Evolutionary conservation across 441 rosid genomes (phyloP).

Genomic region (Erysimum cheiri): DNA sequence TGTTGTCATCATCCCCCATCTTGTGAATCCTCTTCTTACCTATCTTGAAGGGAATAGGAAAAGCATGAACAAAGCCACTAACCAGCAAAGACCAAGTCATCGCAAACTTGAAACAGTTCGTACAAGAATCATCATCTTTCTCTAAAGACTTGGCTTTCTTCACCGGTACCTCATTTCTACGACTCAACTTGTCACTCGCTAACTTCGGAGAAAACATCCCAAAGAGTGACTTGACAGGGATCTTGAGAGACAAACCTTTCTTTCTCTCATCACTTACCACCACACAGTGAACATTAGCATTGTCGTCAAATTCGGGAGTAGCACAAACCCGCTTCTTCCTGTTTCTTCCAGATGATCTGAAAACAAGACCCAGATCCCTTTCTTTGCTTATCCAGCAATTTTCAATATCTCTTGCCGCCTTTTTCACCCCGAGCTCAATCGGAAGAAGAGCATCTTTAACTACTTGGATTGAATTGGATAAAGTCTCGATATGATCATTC

Average conservation of each 20-base stretch:
- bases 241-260: constrained; percentile 66
- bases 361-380: constrained; percentile 41
- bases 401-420: constrained; percentile 82
- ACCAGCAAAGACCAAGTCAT: constrained; percentile 81
- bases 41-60: constrained; percentile 68
- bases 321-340: constrained; percentile 50
- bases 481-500: constrained; percentile 73
- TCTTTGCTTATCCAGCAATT: constrained; percentile 63
- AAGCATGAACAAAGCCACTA: constrained; percentile 70
- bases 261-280: constrained; percentile 61
- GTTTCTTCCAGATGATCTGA: constrained; percentile 41
- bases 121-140: constrained; percentile 63
- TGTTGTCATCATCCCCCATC: constrained; percentile 51
- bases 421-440: constrained; percentile 71
- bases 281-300: constrained; percentile 37
- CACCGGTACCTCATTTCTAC: constrained; percentile 41
- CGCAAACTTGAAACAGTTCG: constrained; percentile 79
- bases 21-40: constrained; percentile 61
- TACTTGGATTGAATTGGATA: constrained; percentile 75
- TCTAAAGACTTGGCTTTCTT: constrained; percentile 54
- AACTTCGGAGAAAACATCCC: constrained; percentile 58
- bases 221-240: constrained; percentile 62
- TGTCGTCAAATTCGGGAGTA: constrained; percentile 25
- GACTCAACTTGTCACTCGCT: constrained; percentile 47
- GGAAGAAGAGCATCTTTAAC: constrained; percentile 75